These are phyloP conservation scores for Leccinum variicolor DNA, from an alignment of 768 basidiomycete species.

Conservation along the genomic window DNA sequence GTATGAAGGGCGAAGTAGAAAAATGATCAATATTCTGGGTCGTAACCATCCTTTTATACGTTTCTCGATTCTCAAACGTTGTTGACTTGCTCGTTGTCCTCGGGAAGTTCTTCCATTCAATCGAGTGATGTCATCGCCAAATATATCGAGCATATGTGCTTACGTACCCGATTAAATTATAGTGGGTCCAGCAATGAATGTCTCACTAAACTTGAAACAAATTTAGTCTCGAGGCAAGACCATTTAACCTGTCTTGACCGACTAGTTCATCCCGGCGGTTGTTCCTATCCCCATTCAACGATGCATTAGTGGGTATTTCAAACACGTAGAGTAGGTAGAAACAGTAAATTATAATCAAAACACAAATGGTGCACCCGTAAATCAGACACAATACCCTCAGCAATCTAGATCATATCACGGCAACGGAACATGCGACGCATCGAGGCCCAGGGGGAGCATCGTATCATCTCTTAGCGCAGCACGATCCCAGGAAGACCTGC, in stretches of 20 bases:
- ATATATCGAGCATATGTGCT: not conserved
- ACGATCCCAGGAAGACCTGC: constrained; percentile 50
- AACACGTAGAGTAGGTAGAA: not conserved
- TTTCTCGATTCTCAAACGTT: not conserved
- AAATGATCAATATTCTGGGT: not conserved
- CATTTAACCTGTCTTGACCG: not conserved
- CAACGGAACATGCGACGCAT: constrained; percentile 24
- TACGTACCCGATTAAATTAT: not conserved
- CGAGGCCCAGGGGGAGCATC: constrained; percentile 59
- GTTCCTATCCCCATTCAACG: not conserved
- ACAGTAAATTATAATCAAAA: not conserved
- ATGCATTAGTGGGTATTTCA: not conserved
- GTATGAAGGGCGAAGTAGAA: not conserved
- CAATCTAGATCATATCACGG: constrained; percentile 8
- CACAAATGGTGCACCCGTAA: not conserved
- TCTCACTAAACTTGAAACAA: not conserved
- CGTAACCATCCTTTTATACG: not conserved
- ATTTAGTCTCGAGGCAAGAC: not conserved
- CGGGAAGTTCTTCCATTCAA: not conserved
- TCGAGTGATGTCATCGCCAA: constrained; percentile 2
- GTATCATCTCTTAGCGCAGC: constrained; percentile 43
- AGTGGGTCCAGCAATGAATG: not conserved
- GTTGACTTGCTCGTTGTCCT: too few relatives aligned
- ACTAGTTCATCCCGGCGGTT: not conserved
- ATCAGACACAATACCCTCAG: not conserved